Base-by-base conservation (phyloP, 257 asterid genomes). In the Plantago elongata region DNA sequence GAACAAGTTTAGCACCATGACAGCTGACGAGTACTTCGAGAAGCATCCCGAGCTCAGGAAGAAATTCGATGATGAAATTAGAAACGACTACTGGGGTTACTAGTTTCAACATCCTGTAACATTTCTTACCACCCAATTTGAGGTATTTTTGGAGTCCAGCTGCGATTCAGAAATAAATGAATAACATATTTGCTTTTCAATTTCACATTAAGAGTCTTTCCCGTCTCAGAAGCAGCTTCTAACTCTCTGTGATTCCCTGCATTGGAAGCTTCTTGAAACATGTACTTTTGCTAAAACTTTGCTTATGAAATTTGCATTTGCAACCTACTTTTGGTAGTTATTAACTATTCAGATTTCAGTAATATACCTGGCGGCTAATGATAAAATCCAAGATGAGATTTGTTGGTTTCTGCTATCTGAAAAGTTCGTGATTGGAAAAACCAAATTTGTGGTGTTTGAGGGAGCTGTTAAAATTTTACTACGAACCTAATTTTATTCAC, bases 1-100 rank as follows among this genome's bases (percentile, higher is more conserved):
- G 98, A 76, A 64, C 22, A 88, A 80, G 77, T 83, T 88, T 29
- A 86, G 96, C 57, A 91, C 98, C 58, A 91, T 88, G 96, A 91
- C 98, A 45, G 96, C 96, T 17, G 98, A 91, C 16, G 98, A 91
- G 61, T 91, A 91, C 81, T 91, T 91, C 22, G 95, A 72, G 63
- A 88, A 91, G 84, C 94, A 84, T 71, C 96, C 98, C 4, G 98
- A 91, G 78, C 86, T 90, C 69, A 90, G 77, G 89, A 81, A 85
- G 87, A 73, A 76, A 78, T 81, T 81, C 51, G 88, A 82, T 62
- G 88, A 82, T 11, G 88, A 82, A 77, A 76, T 82, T 51, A 74
- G 88, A 52, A 82, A 82, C 40, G 88, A 82, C 52, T 76, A 82
- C 43, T 82, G 88, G 88, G 88, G 84, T 65, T 81, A 81, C 29